phyloP scores from a whole-genome alignment of 306 rosid species.

The Medicago lupulina region DNA sequence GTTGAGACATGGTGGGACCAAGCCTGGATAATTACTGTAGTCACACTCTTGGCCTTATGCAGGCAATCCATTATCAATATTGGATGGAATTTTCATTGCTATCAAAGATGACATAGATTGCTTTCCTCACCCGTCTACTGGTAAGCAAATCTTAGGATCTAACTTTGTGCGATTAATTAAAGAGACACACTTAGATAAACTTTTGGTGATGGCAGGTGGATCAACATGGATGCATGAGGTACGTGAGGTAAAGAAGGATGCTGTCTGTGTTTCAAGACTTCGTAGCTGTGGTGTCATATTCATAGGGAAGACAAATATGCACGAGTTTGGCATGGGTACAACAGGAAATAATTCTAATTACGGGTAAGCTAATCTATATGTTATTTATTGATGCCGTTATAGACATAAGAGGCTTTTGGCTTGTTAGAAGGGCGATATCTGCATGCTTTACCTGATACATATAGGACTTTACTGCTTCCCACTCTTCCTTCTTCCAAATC shows the following conservation, averaged over 20 bases:
- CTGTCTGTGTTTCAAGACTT: conserved; percentile 68
- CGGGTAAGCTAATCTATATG: conserved; percentile 63
- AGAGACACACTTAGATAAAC: conserved; percentile 12
- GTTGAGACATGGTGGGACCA: conserved; percentile 31
- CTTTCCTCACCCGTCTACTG: conserved; percentile 78
- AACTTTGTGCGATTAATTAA: conserved; percentile 17
- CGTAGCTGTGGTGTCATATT: conserved; percentile 90
- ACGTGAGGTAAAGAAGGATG: conserved; percentile 71
- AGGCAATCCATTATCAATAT: conserved; percentile 86
- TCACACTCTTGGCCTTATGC: conserved; percentile 37
- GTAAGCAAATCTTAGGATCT: conserved; percentile 51
- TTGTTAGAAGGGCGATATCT: conserved; percentile 13
- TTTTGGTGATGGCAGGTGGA: conserved; percentile 65
- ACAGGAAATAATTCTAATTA: conserved; percentile 93
- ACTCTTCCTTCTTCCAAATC: conserved; percentile 17
- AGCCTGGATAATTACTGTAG: conserved; percentile 5
- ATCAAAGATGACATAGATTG: conserved; percentile 98
- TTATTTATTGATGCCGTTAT: conserved; percentile 28
- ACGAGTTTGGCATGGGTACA: conserved; percentile 97
- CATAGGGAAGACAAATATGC: conserved; percentile 96
- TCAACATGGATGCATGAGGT: conserved; percentile 96
- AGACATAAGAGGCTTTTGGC: conserved; percentile 26
- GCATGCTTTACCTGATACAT: conserved; percentile 26
- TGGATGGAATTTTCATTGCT: conserved; percentile 95
- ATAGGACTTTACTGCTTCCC: background rate